Conservation (phyloP, 495 filamentous ascomycete species). For the Podospora fimiseda region DNA sequence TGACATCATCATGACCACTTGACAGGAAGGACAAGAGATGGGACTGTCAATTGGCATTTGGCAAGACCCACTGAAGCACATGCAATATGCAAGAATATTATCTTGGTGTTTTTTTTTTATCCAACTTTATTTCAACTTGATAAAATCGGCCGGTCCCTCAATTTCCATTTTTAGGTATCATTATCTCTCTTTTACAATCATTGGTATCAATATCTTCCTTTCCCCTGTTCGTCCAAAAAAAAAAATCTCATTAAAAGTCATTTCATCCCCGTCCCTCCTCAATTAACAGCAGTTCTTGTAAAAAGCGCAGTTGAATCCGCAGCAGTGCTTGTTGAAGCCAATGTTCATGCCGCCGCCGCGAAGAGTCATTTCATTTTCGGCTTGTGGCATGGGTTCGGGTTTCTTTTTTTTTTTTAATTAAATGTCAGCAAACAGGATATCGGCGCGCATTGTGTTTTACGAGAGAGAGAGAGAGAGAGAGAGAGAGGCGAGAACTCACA, state of each 20-base stretch:
- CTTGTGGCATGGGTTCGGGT: conserved; percentile 7
- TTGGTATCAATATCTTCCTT: background rate
- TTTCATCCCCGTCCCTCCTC: background rate
- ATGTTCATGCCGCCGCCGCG: conserved; percentile 5
- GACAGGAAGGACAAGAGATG: background rate
- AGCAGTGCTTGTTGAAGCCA: conserved; percentile 6
- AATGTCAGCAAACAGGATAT: background rate
- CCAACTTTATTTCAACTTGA: too few relatives aligned
- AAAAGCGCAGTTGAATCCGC: conserved; percentile 8
- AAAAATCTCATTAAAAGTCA: background rate
- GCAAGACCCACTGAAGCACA: background rate
- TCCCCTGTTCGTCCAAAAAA: background rate
- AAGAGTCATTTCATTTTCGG: conserved; percentile 5
- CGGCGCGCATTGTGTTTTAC: too few relatives aligned
- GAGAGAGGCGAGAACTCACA: background rate
- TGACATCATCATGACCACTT: background rate
- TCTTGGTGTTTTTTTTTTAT: too few relatives aligned
- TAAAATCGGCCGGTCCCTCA: too few relatives aligned
- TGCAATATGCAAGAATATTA: background rate
- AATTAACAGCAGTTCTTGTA: conserved; percentile 10
- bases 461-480: too few relatives aligned
- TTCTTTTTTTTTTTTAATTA: too few relatives aligned
- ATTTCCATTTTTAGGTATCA: too few relatives aligned
- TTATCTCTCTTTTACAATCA: too few relatives aligned
- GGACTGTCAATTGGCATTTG: too few relatives aligned